Evolutionary conservation across 306 rosid species (phyloP).

Genomic region (Urtica urens): DNA sequence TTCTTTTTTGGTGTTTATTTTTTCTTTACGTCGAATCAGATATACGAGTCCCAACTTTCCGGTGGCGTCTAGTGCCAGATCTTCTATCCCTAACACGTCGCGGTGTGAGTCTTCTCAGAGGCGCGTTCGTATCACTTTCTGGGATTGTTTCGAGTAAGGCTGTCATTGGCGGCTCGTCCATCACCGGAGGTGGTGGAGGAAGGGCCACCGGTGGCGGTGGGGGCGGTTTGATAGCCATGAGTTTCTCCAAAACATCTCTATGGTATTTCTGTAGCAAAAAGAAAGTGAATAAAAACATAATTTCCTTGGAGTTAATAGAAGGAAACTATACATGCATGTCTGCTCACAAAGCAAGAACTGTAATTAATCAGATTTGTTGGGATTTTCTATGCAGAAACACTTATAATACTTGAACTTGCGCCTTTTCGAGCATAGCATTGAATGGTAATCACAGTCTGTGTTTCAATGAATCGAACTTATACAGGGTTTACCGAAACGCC

Average conservation of each 20-base stretch:
- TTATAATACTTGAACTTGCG: too few relatives aligned
- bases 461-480: too few relatives aligned
- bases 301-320: too few relatives aligned
- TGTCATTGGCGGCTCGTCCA: constrained; percentile 10
- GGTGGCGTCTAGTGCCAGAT: constrained; percentile 53
- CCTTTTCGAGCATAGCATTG: too few relatives aligned
- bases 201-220: constrained; percentile 32
- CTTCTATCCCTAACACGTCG: constrained; percentile 58
- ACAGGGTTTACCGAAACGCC: too few relatives aligned
- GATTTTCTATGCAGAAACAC: too few relatives aligned
- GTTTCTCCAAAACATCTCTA: constrained; percentile 36
- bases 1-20: too few relatives aligned
- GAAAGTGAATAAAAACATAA: not conserved
- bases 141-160: constrained; percentile 18
- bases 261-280: constrained; percentile 63
- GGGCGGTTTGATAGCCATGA: constrained; percentile 27
- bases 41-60: constrained; percentile 51
- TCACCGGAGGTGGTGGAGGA: constrained; percentile 8
- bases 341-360: too few relatives aligned
- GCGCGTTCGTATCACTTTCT: constrained; percentile 19
- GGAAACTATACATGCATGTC: too few relatives aligned
- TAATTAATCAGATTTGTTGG: too few relatives aligned
- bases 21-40: constrained; percentile 21
- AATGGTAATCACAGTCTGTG: too few relatives aligned
- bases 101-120: constrained; percentile 29